A percentile compares a stretch with the other conserved stretches of the same genome.
Evolutionary conservation across 768 basidiomycete species (phyloP).

Genomic region (Terana coerulea): DNA sequence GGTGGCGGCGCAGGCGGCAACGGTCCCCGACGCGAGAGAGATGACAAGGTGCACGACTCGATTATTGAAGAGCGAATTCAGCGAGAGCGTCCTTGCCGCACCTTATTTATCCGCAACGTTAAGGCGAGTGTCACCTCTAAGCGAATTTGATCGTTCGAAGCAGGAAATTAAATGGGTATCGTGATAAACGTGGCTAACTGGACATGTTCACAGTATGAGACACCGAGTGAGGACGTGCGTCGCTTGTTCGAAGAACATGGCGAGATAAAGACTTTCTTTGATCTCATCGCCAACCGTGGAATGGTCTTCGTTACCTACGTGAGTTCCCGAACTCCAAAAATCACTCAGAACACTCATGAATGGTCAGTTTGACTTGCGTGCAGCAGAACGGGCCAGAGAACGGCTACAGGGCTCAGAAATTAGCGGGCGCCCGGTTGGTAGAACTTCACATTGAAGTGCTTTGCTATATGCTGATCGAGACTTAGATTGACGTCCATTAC

Average conservation of each 20-base stretch:
- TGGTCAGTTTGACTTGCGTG: conserved; percentile 94
- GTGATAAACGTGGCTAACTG: background rate
- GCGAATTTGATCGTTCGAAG: background rate
- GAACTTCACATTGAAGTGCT: background rate
- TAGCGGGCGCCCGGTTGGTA: conserved; percentile 80
- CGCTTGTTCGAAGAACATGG: conserved; percentile 89
- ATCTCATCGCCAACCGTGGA: conserved; percentile 90
- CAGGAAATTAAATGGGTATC: background rate
- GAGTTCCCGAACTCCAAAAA: conserved; percentile 35
- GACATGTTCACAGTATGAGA: conserved; percentile 66
- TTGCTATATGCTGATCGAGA: background rate
- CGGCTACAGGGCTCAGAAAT: conserved; percentile 87
- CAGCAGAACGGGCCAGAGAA: conserved; percentile 89
- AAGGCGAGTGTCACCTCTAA: conserved; percentile 64
- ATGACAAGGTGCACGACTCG: conserved; percentile 87
- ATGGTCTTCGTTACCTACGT: conserved; percentile 99
- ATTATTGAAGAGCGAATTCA: conserved; percentile 93
- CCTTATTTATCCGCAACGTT: conserved; percentile 95
- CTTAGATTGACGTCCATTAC: conserved; percentile 94
- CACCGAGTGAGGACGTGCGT: conserved; percentile 80
- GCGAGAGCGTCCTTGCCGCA: conserved; percentile 92
- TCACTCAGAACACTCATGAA: background rate
- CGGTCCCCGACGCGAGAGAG: conserved; percentile 66
- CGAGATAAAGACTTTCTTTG: conserved; percentile 96
- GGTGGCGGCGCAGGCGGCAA: conserved; percentile 32